A percentile compares a stretch with the other conserved stretches of the same genome.
Conservation (phyloP, 1,139 yeast genomes). For the Suhomyces guaymorum region DNA sequence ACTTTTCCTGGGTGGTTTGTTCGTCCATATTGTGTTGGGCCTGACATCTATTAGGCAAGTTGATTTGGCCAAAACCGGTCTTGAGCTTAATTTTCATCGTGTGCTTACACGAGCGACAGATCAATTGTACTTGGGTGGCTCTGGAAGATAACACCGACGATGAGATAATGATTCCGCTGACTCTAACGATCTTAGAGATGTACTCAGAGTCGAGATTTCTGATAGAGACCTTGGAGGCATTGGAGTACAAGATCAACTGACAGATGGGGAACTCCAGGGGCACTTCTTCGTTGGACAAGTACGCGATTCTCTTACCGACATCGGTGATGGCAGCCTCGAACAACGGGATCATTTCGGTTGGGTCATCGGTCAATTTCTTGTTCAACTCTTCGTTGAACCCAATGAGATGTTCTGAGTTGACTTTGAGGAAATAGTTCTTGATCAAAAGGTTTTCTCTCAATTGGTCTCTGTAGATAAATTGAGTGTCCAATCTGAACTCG, state of each 20-base stretch:
- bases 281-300: slow-evolving; percentile 55
- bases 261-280: slow-evolving; percentile 71
- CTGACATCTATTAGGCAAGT: slow-evolving; percentile 74
- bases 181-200: slow-evolving; percentile 84
- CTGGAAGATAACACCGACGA: slow-evolving; percentile 88
- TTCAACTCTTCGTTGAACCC: slow-evolving; percentile 88
- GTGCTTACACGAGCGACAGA: slow-evolving; percentile 89
- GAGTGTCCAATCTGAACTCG: slow-evolving; percentile 81
- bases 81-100: slow-evolving; percentile 65
- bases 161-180: slow-evolving; percentile 91
- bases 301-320: slow-evolving; percentile 80
- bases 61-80: slow-evolving; percentile 78
- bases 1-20: slow-evolving; percentile 55
- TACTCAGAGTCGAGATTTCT: slow-evolving; percentile 83
- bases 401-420: slow-evolving; percentile 82
- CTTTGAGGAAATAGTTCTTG: slow-evolving; percentile 70
- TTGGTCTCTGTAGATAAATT: slow-evolving; percentile 89
- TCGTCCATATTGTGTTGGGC: slow-evolving; percentile 55
- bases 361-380: slow-evolving; percentile 81
- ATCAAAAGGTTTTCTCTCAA: slow-evolving; percentile 83
- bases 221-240: slow-evolving; percentile 70
- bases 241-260: slow-evolving; percentile 77
- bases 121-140: slow-evolving; percentile 79
- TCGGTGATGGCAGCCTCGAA: slow-evolving; percentile 90
- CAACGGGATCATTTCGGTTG: slow-evolving; percentile 83